Evolutionary conservation across 371 early-diverging fungal species (phyloP).

Genomic region (Rhizopus microsporus): DNA sequence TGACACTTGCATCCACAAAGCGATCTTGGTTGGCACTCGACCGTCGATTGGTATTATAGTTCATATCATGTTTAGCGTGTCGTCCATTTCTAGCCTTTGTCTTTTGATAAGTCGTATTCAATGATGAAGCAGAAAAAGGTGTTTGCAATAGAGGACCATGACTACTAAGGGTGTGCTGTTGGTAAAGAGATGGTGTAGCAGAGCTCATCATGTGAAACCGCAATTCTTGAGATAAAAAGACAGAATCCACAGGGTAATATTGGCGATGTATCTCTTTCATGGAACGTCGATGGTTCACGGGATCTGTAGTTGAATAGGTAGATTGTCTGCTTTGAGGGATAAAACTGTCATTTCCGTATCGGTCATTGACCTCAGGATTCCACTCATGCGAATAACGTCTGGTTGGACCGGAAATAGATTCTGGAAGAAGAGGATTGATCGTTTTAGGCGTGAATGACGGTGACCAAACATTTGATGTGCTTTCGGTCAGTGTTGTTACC

Average conservation of each 20-base stretch:
- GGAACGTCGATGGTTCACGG: too few relatives aligned
- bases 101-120: neutral
- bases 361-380: neutral
- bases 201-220: too few relatives aligned
- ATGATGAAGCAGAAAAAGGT: neutral
- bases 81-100: neutral
- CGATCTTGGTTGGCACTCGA: slow-evolving; percentile 16
- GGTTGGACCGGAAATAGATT: too few relatives aligned
- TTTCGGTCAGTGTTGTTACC: too few relatives aligned
- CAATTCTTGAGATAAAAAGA: too few relatives aligned
- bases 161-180: slow-evolving; percentile 1
- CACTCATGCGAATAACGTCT: neutral
- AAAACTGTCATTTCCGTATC: too few relatives aligned
- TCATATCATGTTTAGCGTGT: neutral
- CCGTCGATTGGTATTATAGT: neutral
- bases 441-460: neutral
- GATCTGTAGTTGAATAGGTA: too few relatives aligned
- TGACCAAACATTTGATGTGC: neutral
- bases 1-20: slow-evolving; percentile 65
- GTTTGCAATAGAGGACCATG: neutral
- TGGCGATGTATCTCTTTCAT: too few relatives aligned
- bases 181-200: slow-evolving; percentile 8
- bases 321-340: too few relatives aligned
- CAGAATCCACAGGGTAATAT: too few relatives aligned
- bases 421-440: neutral